Percentiles rank a stretch among this genome's conserved stretches.
phyloP scores from a whole-genome alignment of 129 eudicot genomes.

The Glebionis coronaria region DNA sequence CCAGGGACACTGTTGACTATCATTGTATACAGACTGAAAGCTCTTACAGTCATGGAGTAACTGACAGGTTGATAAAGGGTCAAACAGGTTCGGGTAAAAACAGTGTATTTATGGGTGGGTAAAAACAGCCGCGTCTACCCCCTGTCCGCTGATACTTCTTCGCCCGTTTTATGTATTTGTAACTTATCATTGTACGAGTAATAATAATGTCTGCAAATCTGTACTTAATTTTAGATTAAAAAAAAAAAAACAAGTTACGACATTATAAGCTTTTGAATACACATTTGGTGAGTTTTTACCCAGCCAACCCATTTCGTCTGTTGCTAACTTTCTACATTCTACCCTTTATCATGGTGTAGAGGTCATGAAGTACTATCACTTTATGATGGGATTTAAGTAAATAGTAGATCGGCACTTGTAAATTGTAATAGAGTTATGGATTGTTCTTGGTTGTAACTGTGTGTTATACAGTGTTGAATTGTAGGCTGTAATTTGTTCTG shows the following conservation, averaged over 20 bases:
- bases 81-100: not conserved
- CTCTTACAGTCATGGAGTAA: not conserved
- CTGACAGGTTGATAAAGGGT: not conserved
- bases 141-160: too few relatives aligned
- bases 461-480: not conserved
- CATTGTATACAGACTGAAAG: too few relatives aligned
- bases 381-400: not conserved
- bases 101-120: too few relatives aligned
- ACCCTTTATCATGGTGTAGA: slow-evolving; percentile 13
- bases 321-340: not conserved
- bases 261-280: too few relatives aligned
- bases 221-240: too few relatives aligned
- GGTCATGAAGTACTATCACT: slow-evolving; percentile 6
- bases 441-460: slow-evolving; percentile 10
- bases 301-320: not conserved
- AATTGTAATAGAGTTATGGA: not conserved
- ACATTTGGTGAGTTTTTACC: not conserved
- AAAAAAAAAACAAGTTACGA: too few relatives aligned
- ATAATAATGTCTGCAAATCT: too few relatives aligned
- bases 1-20: not conserved
- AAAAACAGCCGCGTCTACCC: too few relatives aligned
- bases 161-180: too few relatives aligned
- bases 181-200: too few relatives aligned
- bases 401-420: not conserved
- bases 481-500: slow-evolving; percentile 1